Evolutionary conservation across 2,329 filamentous ascomycete genomes (phyloP).

Genomic region (Trichocomaceae sp.): DNA sequence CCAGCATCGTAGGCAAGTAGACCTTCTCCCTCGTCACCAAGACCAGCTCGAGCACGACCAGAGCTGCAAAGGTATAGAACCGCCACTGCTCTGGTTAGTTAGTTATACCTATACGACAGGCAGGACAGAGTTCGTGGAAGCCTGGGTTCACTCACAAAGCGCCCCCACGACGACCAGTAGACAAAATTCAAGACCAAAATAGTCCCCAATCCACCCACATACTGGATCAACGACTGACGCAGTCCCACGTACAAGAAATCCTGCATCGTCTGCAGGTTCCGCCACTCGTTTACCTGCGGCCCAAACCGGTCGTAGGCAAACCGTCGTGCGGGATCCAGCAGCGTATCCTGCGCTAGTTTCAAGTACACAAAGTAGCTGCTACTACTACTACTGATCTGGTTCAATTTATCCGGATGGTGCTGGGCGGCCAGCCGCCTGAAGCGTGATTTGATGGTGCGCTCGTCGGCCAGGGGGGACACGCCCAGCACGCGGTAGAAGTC

Average conservation of each 20-base stretch:
- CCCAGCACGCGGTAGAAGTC: constrained; percentile 76
- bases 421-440: constrained; percentile 68
- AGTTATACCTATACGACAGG: constrained; percentile 10
- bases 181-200: constrained; percentile 34
- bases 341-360: constrained; percentile 74
- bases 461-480: constrained; percentile 61
- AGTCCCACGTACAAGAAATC: constrained; percentile 68
- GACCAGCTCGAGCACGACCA: constrained; percentile 53
- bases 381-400: too few species aligned
- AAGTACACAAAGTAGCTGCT: constrained; percentile 87
- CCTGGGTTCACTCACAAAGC: constrained; percentile 39
- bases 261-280: constrained; percentile 49
- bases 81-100: constrained; percentile 39
- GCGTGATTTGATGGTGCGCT: constrained; percentile 71
- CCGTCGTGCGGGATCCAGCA: constrained; percentile 66
- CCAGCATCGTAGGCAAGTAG: constrained; percentile 26
- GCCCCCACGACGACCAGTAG: constrained; percentile 38
- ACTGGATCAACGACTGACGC: constrained; percentile 35
- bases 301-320: constrained; percentile 91
- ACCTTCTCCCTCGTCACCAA: constrained; percentile 47
- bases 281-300: constrained; percentile 61
- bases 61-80: constrained; percentile 46
- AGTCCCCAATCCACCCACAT: constrained; percentile 31
- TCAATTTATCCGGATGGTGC: constrained; percentile 78
- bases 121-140: constrained; percentile 17